Percentiles rank a stretch among this genome's conserved stretches.
phyloP scores from a whole-genome alignment of 2,329 filamentous ascomycete genomes.

The Claviceps lovelessii region DNA sequence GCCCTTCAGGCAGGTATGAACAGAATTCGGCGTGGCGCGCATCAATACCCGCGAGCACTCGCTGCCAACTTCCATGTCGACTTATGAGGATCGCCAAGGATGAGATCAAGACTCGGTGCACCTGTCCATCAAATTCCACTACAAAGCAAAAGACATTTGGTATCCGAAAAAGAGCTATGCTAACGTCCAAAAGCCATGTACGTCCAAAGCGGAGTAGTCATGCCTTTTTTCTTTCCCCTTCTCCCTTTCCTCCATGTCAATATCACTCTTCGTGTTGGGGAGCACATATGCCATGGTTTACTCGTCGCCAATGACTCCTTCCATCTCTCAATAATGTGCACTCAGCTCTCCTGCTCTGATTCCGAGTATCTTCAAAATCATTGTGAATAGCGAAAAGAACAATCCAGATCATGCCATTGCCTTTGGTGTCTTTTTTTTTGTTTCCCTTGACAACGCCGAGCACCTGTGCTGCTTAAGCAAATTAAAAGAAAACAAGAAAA shows the following conservation, averaged over 20 bases:
- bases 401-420: not conserved
- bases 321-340: not conserved
- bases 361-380: not conserved
- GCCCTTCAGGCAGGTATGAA: no score
- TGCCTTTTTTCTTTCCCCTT: not conserved
- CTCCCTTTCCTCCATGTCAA: not conserved
- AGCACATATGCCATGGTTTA: not conserved
- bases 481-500: not conserved
- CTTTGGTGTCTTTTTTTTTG: not conserved
- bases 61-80: no score
- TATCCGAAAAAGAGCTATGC: not conserved
- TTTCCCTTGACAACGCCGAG: constrained; percentile 3
- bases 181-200: not conserved
- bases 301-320: not conserved
- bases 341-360: not conserved
- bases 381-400: not conserved
- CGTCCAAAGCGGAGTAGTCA: not conserved
- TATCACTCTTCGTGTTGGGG: not conserved
- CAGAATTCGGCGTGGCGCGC: no score
- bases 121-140: not conserved
- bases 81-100: no score
- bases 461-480: constrained; percentile 2
- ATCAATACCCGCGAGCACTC: no score
- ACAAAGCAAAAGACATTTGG: not conserved
- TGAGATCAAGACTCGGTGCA: not conserved